Evolutionary conservation across 2,329 filamentous ascomycete species (phyloP).

Genomic region (Aspergillus carbonarius): DNA sequence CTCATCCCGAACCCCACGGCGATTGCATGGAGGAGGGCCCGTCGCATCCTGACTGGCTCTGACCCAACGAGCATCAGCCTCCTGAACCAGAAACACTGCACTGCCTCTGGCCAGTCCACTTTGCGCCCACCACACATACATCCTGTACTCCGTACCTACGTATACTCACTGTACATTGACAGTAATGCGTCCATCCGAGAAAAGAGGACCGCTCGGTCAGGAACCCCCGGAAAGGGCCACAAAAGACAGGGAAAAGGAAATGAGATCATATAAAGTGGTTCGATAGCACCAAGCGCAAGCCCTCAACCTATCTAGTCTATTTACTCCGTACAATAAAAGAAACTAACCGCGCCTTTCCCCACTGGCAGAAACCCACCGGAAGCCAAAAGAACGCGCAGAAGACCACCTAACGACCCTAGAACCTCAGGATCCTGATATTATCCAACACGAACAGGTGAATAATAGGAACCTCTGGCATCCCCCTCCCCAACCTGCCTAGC

Average conservation of each 20-base stretch:
- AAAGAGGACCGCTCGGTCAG: too few relatives aligned
- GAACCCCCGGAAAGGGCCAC: background rate
- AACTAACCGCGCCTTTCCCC: background rate
- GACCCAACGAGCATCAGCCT: background rate
- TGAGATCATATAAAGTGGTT: slow-evolving; percentile 3
- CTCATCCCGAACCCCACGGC: background rate
- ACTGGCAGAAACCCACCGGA: background rate
- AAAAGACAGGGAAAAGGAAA: background rate
- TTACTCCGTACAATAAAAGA: background rate
- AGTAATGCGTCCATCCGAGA: background rate
- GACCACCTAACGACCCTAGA: background rate
- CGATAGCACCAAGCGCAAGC: background rate
- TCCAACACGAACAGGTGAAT: slow-evolving; percentile 6
- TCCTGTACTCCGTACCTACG: too few relatives aligned
- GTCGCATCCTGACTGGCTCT: background rate
- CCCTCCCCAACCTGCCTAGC: background rate
- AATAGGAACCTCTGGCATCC: background rate
- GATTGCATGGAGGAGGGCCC: background rate
- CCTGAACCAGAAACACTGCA: background rate
- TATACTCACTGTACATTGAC: background rate
- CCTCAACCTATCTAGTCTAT: background rate
- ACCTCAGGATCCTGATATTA: background rate
- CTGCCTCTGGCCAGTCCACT: slow-evolving; percentile 1
- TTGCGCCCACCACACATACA: background rate
- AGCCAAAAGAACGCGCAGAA: background rate